Base-by-base conservation (phyloP, 352 stramenopile species). In the Pythium diclinum region DNA sequence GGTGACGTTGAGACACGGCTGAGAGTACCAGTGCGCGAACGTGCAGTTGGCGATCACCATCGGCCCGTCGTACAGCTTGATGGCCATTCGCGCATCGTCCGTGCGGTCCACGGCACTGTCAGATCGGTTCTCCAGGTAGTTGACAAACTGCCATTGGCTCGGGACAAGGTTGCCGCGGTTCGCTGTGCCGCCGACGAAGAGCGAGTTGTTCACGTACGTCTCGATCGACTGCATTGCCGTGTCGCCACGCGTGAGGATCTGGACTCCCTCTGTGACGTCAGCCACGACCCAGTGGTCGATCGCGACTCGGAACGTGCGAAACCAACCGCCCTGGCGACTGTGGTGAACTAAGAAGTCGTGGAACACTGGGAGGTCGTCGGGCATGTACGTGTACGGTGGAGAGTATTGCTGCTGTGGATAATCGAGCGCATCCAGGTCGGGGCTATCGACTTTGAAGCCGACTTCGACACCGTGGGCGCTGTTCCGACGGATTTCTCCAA, bases 51-150 rank as follows among this genome's bases (percentile, higher is more conserved):
- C 55, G 4, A 81, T 51, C 40, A 68, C 69, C 59, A 77, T 56
- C 23, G 71, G 71, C 0, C 74, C 74, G 25, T 78, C 74, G 61
- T 78, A 78, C 13, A 81, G 65, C 55, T 69, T 76, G 68, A 81
- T 68, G 33, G 34, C 74, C 51, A 75, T 77, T 16, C 73, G 59
- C 17, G 66, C 64, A 53, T 73, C 58, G 21, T 73, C 64, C 17
- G 61, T 34, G 16, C 73, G 65, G 33, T 77, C 57, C 0, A 81
- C 44, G 0, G 71, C 68, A 30, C 74, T 78, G 23, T 81, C 71
- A 3, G 68, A 75, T 6, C 71, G 71, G 48, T 69, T 64, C 40
- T 81, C 74, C 8, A 81, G 51, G 54, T 65, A 81, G 61, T 78
- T 78, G 38, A 78, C 51, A 16, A 58, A 68, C 58, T 81, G 74